Base-by-base conservation (phyloP, 2,329 filamentous ascomycete genomes). In the Epichloe uncinata region DNA sequence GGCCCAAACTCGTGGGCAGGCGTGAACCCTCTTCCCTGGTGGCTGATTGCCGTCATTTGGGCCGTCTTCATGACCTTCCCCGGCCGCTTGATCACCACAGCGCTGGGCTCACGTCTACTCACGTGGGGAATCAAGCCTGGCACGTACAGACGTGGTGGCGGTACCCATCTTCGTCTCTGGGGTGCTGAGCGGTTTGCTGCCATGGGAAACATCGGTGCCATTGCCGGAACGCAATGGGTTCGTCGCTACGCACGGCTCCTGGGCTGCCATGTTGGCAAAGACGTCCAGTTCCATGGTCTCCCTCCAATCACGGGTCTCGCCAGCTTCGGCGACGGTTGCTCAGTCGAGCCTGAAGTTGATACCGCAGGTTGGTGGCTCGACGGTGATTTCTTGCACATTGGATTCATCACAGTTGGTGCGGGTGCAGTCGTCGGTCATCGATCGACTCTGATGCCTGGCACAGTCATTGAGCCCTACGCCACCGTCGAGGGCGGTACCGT, bases 311-410 rank as follows among this genome's bases (percentile, higher is more conserved):
- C 56, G 0, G 56, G 56, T 1, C 53, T 57, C 5, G 56, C 53
- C 7, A 53, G 43, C 47, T 57, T 58, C 42, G 56, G 56, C 13
- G 49, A 52, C 8, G 52, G 50, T 11, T 55, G 55, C 13, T 53
- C 54, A 4, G 34, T 58, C 1, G 56, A 58, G 46, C 54, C 56
- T 7, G 56, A 58, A 22, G 55, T 50, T n/a, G 56, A 58, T 36
- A 41, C 51, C 13, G 49, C 51, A 4, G 56, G 56, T 5, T 58
- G 54, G 55, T 58, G 56, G 56, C 50, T 58, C 42, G 56, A 58
- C 16, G 56, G 56, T n/a, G 55, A 57, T 30, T 36, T 43, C n/a
- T 42, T 58, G 34, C 56, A 56, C 33, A 50, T 58, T 13, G 56
- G 56, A 3, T 38, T 44, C 30, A 18, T 56, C 22, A 50, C 50